Conservation (phyloP, 1,139 yeast species). For the Tardiomyces digboiensis region DNA sequence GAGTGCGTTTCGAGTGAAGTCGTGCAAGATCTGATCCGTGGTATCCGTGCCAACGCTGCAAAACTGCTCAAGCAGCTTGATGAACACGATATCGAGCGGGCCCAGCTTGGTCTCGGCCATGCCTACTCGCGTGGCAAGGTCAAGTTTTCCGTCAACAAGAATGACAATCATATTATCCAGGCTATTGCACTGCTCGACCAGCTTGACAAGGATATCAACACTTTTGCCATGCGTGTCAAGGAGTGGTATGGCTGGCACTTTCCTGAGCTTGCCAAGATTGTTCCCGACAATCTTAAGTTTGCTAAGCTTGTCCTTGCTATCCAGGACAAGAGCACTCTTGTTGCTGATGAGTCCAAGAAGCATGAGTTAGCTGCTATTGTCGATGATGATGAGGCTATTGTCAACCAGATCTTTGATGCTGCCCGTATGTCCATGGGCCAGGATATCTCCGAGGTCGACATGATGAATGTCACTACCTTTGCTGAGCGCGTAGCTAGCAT, state of each 20-base stretch:
- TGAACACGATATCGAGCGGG: slow-evolving; percentile 76
- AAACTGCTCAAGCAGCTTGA: slow-evolving; percentile 89
- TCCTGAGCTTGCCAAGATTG: slow-evolving; percentile 96
- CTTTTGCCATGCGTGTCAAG: slow-evolving; percentile 97
- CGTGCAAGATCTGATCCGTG: slow-evolving; percentile 88
- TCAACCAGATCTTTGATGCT: slow-evolving; percentile 84
- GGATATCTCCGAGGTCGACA: slow-evolving; percentile 90
- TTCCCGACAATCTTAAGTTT: slow-evolving; percentile 82
- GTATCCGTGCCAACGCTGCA: slow-evolving; percentile 89
- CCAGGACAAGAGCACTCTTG: slow-evolving; percentile 77
- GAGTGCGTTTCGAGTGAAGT: slow-evolving; percentile 89
- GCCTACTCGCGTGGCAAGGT: slow-evolving; percentile 97
- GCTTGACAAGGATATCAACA: slow-evolving; percentile 93
- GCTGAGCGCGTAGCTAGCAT: slow-evolving; percentile 93
- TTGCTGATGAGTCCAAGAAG: slow-evolving; percentile 62
- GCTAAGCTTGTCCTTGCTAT: slow-evolving; percentile 78
- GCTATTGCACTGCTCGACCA: slow-evolving; percentile 97
- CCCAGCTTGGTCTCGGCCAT: slow-evolving; percentile 79
- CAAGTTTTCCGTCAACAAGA: slow-evolving; percentile 96
- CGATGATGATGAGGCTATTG: slow-evolving; percentile 89
- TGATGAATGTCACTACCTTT: slow-evolving; percentile 80
- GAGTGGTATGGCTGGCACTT: slow-evolving; percentile 99
- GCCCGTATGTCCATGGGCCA: slow-evolving; percentile 99
- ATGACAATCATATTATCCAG: slow-evolving; percentile 97
- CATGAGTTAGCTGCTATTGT: slow-evolving; percentile 59